Evolutionary conservation across 2,329 filamentous ascomycete species (phyloP).

Genomic region (Exophiala lecanii-corni): DNA sequence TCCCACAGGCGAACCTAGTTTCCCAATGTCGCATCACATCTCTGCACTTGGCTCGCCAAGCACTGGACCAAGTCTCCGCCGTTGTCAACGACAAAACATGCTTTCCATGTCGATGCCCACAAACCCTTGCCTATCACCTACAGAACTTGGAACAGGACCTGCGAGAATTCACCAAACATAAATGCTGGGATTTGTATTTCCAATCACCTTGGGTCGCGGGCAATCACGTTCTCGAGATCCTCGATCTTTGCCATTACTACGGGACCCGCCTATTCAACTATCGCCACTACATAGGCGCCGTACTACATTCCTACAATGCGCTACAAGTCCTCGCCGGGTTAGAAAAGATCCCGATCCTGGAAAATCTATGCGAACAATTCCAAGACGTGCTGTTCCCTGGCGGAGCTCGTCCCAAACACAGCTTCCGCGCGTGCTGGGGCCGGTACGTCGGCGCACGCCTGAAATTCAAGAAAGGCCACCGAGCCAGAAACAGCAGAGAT

Average conservation of each 20-base stretch:
- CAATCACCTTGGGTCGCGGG: slow-evolving; percentile 30
- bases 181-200: slow-evolving; percentile 29
- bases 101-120: slow-evolving; percentile 29
- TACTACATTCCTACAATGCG: slow-evolving; percentile 30
- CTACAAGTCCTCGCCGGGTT: slow-evolving; percentile 23
- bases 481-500: slow-evolving; percentile 23
- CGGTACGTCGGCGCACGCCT: slow-evolving; percentile 29
- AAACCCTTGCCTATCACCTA: slow-evolving; percentile 29
- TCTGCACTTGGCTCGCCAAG: slow-evolving; percentile 27
- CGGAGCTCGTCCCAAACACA: slow-evolving; percentile 24
- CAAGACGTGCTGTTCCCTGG: slow-evolving; percentile 26
- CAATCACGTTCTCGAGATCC: slow-evolving; percentile 29
- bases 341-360: slow-evolving; percentile 25
- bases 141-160: slow-evolving; percentile 26
- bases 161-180: slow-evolving; percentile 21
- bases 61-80: slow-evolving; percentile 15
- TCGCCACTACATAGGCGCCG: slow-evolving; percentile 27
- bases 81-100: slow-evolving; percentile 24
- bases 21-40: slow-evolving; percentile 26
- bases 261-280: slow-evolving; percentile 29
- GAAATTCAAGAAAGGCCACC: slow-evolving; percentile 28
- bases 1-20: slow-evolving; percentile 5
- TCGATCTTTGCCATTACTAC: slow-evolving; percentile 28
- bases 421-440: slow-evolving; percentile 27
- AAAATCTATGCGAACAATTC: slow-evolving; percentile 24